These are phyloP conservation scores for Penicillium rolfsii DNA, from an alignment of 2,329 filamentous ascomycete species.

Conservation along the genomic window DNA sequence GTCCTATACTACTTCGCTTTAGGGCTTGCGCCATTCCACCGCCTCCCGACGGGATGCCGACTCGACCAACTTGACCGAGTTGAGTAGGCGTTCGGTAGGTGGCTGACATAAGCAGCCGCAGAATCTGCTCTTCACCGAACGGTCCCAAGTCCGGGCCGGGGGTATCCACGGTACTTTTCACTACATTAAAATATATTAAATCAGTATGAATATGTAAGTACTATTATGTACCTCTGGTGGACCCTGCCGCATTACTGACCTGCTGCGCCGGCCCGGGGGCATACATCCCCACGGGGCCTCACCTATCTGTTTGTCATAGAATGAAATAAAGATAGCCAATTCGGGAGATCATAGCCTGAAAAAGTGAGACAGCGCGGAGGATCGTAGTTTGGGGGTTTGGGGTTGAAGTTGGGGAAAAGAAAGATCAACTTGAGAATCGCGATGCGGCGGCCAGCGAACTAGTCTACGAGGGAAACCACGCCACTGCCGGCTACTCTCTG, in stretches of 20 bases:
- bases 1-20: background rate
- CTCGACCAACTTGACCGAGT: no score
- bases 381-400: background rate
- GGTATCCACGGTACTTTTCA: background rate
- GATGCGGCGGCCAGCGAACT: background rate
- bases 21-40: background rate
- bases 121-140: background rate
- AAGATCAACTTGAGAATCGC: background rate
- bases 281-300: conserved; percentile 4
- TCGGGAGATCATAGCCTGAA: background rate
- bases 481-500: background rate
- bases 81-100: background rate
- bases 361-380: background rate
- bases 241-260: background rate
- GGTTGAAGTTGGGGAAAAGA: background rate
- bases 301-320: conserved; percentile 6
- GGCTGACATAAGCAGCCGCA: conserved; percentile 3
- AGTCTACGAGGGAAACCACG: background rate
- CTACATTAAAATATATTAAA: background rate
- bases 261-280: conserved; percentile 6
- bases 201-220: background rate
- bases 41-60: conserved; percentile 8
- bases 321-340: background rate
- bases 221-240: background rate
- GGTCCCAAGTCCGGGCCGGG: conserved; percentile 2